Conservation (phyloP, 2,329 filamentous ascomycete species). For the Elsinoe batatas region DNA sequence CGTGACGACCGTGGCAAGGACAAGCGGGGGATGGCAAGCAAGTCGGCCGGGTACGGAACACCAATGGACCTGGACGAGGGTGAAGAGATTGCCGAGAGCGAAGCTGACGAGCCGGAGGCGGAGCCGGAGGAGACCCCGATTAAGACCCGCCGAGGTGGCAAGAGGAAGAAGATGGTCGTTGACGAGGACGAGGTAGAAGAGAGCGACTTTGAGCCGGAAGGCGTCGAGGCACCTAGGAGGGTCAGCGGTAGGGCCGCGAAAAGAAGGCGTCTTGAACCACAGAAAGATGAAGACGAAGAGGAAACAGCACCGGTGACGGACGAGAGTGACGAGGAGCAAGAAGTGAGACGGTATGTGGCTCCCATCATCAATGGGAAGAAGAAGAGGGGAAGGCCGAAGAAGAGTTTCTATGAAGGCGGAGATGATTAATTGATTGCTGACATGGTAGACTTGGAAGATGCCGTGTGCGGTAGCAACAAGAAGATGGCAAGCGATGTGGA, state of each 20-base stretch:
- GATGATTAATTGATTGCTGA: background rate
- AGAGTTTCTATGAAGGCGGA: background rate
- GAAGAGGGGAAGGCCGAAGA: conserved; percentile 6
- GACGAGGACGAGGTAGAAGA: background rate
- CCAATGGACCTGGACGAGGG: background rate
- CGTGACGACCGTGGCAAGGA: background rate
- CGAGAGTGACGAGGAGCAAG: background rate
- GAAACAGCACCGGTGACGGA: background rate
- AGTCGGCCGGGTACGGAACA: background rate
- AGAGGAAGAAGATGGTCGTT: background rate
- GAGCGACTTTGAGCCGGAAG: conserved; percentile 10
- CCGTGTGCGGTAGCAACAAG: too few species aligned
- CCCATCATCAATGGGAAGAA: conserved; percentile 6
- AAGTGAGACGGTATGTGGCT: background rate
- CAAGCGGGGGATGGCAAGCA: background rate
- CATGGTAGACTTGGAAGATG: background rate
- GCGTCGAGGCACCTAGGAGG: background rate
- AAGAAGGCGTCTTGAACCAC: background rate
- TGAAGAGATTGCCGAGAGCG: background rate
- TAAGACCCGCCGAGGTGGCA: background rate
- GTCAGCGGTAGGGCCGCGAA: background rate
- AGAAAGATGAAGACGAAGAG: background rate
- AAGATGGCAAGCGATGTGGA: too few species aligned
- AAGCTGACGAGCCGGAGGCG: background rate
- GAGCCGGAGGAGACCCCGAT: background rate